Conservation (phyloP, 108 stramenopile genomes). For the Nitzschia sp. region DNA sequence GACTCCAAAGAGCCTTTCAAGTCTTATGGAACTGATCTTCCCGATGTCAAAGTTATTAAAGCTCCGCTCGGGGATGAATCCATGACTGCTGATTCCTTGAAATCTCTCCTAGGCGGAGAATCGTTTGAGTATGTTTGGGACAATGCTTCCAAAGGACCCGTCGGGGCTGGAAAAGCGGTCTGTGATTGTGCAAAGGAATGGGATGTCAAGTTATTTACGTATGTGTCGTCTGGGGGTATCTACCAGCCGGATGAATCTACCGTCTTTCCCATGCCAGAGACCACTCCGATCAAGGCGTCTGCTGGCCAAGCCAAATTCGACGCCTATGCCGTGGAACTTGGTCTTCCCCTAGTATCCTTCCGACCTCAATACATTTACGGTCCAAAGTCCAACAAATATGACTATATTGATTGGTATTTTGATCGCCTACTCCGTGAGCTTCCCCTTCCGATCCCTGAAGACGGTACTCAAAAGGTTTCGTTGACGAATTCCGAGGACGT, state of each 20-base stretch:
- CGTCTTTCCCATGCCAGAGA: slow-evolving; percentile 79
- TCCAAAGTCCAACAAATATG: slow-evolving; percentile 77
- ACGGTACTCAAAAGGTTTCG: slow-evolving; percentile 80
- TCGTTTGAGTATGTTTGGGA: slow-evolving; percentile 85
- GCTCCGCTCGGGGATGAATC: slow-evolving; percentile 69
- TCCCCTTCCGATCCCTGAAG: slow-evolving; percentile 75
- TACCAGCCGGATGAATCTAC: slow-evolving; percentile 58
- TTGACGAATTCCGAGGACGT: slow-evolving; percentile 83
- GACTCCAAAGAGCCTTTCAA: slow-evolving; percentile 71
- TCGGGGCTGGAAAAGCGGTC: slow-evolving; percentile 67
- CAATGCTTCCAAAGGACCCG: slow-evolving; percentile 79
- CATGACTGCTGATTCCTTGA: slow-evolving; percentile 57
- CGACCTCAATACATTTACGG: slow-evolving; percentile 83
- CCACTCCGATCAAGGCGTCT: slow-evolving; percentile 73
- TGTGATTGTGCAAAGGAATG: slow-evolving; percentile 67
- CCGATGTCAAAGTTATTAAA: slow-evolving; percentile 72
- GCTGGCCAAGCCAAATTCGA: slow-evolving; percentile 75
- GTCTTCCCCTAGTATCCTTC: slow-evolving; percentile 76
- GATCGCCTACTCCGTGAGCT: slow-evolving; percentile 61
- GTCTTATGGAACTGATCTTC: slow-evolving; percentile 72
- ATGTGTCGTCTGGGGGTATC: slow-evolving; percentile 78
- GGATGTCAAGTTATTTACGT: slow-evolving; percentile 72
- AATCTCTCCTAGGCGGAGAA: slow-evolving; percentile 44
- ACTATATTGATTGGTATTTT: slow-evolving; percentile 88
- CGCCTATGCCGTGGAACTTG: slow-evolving; percentile 59